A percentile compares a stretch with the other conserved stretches of the same genome.
phyloP scores from a whole-genome alignment of 1,139 yeast genomes.

The Sugiyamaella japonica region DNA sequence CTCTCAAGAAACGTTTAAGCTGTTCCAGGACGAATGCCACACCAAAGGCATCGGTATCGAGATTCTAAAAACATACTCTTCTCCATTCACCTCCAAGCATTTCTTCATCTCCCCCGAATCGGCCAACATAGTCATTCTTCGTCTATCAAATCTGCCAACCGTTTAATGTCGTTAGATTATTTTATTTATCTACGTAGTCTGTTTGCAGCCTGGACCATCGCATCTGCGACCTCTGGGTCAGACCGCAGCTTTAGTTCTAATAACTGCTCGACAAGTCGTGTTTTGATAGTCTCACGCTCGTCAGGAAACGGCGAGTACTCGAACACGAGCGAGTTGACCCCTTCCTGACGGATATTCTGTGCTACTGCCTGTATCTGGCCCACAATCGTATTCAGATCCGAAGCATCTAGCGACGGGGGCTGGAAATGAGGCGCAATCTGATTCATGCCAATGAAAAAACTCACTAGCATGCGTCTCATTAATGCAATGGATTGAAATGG shows the following conservation, averaged over 20 bases:
- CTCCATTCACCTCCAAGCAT: conserved; percentile 23
- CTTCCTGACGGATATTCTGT: conserved; percentile 16
- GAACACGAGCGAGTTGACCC: conserved; percentile 17
- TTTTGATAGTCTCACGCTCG: conserved; percentile 14
- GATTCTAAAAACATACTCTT: conserved; percentile 28
- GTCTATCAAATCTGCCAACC: conserved; percentile 6
- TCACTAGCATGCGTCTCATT: conserved; percentile 21
- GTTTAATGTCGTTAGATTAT: no score
- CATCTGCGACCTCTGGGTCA: conserved; percentile 29
- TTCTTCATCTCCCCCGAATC: conserved; percentile 30
- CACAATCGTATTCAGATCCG: conserved; percentile 9
- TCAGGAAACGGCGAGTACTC: conserved; percentile 23
- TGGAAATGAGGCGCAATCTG: conserved; percentile 24
- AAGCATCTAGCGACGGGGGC: conserved; percentile 7
- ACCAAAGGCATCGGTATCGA: conserved; percentile 36
- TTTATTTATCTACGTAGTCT: not conserved
- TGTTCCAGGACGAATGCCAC: conserved; percentile 52
- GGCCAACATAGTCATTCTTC: conserved; percentile 27
- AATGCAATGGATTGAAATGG: conserved; percentile 30
- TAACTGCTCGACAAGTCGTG: conserved; percentile 20
- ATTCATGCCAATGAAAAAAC: conserved; percentile 22
- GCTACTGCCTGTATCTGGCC: conserved; percentile 18
- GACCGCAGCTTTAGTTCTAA: conserved; percentile 22
- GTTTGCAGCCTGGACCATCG: conserved; percentile 11
- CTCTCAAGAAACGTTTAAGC: conserved; percentile 55